Conservation (phyloP, 331 rosid species). For the Pyracantha coccinea region DNA sequence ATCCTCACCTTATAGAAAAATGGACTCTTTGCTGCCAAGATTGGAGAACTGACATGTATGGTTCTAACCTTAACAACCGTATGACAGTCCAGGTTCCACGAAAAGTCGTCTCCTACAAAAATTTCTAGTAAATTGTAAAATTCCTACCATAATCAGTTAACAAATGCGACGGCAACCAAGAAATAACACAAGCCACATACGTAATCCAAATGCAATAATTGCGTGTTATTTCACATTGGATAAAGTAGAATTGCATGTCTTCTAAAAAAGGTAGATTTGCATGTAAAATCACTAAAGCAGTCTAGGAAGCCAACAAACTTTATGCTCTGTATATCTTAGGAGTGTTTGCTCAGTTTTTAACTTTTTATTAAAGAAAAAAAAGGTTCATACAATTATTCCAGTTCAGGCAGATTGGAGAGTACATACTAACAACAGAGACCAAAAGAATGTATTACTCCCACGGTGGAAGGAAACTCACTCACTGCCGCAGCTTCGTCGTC, state of each 20-base stretch:
- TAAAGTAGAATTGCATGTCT: not conserved
- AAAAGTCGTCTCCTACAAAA: slow-evolving; percentile 14
- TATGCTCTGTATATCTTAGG: not conserved
- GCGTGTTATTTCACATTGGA: not conserved
- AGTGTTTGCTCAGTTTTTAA: not conserved
- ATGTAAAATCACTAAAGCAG: not conserved
- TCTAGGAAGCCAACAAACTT: not conserved
- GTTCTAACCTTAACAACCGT: slow-evolving; percentile 23
- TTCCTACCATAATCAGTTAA: not conserved
- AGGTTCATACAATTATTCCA: not conserved
- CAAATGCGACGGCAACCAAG: not conserved
- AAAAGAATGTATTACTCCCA: not conserved
- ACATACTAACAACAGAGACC: not conserved
- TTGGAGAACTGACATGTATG: slow-evolving; percentile 43
- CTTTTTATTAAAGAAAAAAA: not conserved
- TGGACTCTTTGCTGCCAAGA: slow-evolving; percentile 48
- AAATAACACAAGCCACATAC: not conserved
- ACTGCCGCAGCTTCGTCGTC: slow-evolving; percentile 27
- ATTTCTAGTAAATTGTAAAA: not conserved
- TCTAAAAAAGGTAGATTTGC: no score
- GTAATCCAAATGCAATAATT: not conserved
- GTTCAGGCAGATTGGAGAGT: not conserved
- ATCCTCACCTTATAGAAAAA: slow-evolving; percentile 38
- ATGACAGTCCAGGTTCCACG: slow-evolving; percentile 13
- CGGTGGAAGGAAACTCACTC: slow-evolving; percentile 25